A percentile compares a stretch with the other conserved stretches of the same genome.
phyloP scores from a whole-genome alignment of 768 basidiomycete genomes.

The Agrocybe pediades region DNA sequence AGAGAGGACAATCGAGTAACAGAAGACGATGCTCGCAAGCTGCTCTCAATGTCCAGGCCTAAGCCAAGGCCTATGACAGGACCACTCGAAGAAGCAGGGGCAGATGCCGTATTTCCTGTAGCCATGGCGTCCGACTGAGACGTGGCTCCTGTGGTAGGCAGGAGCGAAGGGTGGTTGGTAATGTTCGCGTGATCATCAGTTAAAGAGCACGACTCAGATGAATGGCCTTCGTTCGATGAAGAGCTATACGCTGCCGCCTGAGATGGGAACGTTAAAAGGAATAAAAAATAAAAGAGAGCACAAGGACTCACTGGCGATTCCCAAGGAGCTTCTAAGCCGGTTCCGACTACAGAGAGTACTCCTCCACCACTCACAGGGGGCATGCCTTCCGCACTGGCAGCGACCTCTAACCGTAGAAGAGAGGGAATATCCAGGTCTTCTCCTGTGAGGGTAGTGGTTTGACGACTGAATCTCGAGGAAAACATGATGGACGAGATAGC shows the following conservation, averaged over 20 bases:
- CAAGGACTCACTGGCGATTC: neutral
- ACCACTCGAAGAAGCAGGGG: neutral
- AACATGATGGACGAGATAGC: constrained; percentile 12
- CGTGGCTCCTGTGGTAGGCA: no score
- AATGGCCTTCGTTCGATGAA: neutral
- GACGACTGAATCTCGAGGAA: constrained; percentile 6
- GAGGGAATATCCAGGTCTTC: constrained; percentile 14
- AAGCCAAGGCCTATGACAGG: neutral
- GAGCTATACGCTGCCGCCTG: neutral
- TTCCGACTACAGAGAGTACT: neutral
- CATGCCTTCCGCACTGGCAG: constrained; percentile 1
- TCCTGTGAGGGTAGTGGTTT: constrained; percentile 5
- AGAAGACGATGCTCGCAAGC: neutral
- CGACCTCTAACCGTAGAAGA: constrained; percentile 18
- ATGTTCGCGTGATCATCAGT: no score
- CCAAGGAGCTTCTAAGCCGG: neutral
- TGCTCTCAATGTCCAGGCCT: neutral
- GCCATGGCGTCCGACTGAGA: no score
- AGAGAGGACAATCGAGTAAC: neutral
- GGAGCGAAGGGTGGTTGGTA: no score
- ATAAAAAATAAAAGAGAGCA: neutral
- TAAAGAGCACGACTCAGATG: neutral
- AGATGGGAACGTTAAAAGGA: neutral
- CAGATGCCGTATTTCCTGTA: no score
- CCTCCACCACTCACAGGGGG: neutral